phyloP scores from a whole-genome alignment of 163 green algal genomes.

The Prototheca cutis region DNA sequence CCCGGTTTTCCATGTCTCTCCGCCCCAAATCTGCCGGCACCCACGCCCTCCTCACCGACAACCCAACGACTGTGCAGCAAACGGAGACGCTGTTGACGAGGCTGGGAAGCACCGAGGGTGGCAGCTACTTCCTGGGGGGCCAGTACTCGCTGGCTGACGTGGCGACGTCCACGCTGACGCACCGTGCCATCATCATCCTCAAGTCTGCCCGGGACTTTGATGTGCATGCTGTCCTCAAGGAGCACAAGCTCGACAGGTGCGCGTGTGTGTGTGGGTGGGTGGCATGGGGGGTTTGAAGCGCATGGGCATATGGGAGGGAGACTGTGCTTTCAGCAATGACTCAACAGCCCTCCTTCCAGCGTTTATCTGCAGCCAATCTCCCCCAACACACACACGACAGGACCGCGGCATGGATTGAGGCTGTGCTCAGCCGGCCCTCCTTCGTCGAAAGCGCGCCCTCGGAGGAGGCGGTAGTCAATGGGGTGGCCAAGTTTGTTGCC shows the following conservation, averaged over 20 bases:
- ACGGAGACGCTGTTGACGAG: neutral
- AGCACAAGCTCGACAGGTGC: conserved; percentile 14
- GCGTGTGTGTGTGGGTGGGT: neutral
- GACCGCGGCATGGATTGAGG: conserved; percentile 14
- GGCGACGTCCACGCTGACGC: neutral
- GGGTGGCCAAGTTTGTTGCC: too few species aligned
- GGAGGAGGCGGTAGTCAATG: neutral
- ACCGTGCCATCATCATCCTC: neutral
- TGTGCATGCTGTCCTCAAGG: conserved; percentile 1
- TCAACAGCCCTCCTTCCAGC: too few species aligned
- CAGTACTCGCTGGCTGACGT: conserved; percentile 12
- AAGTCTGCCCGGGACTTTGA: conserved; percentile 7
- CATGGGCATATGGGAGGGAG: too few species aligned
- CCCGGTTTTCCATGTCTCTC: too few species aligned
- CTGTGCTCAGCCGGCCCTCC: conserved; percentile 9
- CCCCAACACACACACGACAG: too few species aligned
- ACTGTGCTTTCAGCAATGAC: too few species aligned
- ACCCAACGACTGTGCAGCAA: too few species aligned
- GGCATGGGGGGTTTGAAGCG: neutral
- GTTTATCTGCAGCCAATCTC: too few species aligned
- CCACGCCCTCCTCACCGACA: too few species aligned
- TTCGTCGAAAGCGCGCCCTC: conserved; percentile 8
- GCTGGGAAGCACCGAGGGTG: conserved; percentile 5
- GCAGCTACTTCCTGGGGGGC: conserved; percentile 12
- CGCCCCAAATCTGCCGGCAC: too few species aligned